Conservation (phyloP, 148 eudicot genomes). For the Pouteria glomerata region DNA sequence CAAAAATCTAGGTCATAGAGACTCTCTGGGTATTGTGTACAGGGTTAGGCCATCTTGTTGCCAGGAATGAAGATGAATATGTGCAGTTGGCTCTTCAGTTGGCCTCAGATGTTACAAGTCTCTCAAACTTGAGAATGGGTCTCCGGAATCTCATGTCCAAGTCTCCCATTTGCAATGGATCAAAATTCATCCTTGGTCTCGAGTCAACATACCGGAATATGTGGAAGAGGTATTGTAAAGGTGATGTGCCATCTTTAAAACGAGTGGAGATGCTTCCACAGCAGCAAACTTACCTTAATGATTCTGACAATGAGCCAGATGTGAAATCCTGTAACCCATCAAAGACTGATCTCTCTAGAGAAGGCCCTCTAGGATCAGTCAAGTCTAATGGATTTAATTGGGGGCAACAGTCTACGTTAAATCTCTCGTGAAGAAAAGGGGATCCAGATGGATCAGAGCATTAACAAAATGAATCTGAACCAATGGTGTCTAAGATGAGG, state of each 20-base stretch:
- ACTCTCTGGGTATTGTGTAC: constrained; percentile 11
- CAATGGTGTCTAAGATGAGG: no score
- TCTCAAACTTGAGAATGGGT: constrained; percentile 66
- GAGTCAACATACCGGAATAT: constrained; percentile 67
- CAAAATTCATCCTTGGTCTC: constrained; percentile 59
- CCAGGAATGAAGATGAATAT: constrained; percentile 88
- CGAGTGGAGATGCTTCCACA: constrained; percentile 49
- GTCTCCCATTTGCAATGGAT: constrained; percentile 84
- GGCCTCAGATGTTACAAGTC: constrained; percentile 69
- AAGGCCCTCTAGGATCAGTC: constrained; percentile 21
- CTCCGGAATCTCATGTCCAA: constrained; percentile 83
- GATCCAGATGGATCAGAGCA: not conserved
- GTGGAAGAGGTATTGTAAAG: constrained; percentile 82
- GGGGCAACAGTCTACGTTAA: constrained; percentile 20
- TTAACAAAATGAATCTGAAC: no score
- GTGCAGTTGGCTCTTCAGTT: constrained; percentile 62
- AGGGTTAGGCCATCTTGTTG: constrained; percentile 78
- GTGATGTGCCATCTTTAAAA: constrained; percentile 75
- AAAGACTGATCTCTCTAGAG: constrained; percentile 25
- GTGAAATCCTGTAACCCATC: constrained; percentile 24
- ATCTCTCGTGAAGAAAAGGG: constrained; percentile 42
- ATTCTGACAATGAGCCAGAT: constrained; percentile 24
- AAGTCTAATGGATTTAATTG: constrained; percentile 51
- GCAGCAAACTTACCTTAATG: constrained; percentile 25
- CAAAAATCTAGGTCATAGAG: not conserved